Evolutionary conservation across 129 eudicot genomes (phyloP), one percentile per base, ranked within the genome.

Genomic region (Flaveria robusta): DNA sequence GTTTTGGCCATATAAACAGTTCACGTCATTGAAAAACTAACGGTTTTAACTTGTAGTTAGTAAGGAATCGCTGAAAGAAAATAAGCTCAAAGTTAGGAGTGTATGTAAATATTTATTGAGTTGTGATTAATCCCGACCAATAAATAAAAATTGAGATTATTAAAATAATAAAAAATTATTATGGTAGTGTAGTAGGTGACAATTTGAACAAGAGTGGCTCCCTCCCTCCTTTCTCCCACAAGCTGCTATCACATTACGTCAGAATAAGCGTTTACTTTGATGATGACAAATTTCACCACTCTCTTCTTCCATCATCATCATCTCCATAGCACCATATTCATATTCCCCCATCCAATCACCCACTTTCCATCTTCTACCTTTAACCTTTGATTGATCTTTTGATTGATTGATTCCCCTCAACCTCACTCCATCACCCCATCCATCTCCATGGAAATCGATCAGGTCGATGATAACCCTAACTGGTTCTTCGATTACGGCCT

Each of bases 401-500:
- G n/a, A n/a, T n/a, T n/a, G n/a, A 1, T 4, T 27, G 60, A 27
- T 68, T 42, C 18, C 43, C 18, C 39, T 81, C 63, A 72, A 47
- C 23, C 55, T 15, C 56, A 42, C 76, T 27, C 67, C 23, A 43
- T 23, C 74, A 66, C 19, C 7, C 29, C 10, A 50, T 70, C 59
- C 70, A 46, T 51, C 69, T 34, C 46, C 70, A 84, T 82, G 91
- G 88, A 84, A 55, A 84, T 84, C 54, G 89, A 86, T 77, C 74
- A 66, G 16, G 47, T 68, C 6, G 80, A 70, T 0, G 80, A 75
- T 22, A 79, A 77, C 60, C 81, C 92, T n/a, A 85, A 77, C 62
- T 88, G 92, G 92, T 71, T 88, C 12, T 78, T 88, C 75, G 92
- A 88, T 68, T 88, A 85, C 79, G 92, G 77, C 7, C 64, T 88